A percentile compares a stretch with the other conserved stretches of the same genome.
Evolutionary conservation across 1,139 yeast genomes (phyloP).

Genomic region (Diutina neorugosa): DNA sequence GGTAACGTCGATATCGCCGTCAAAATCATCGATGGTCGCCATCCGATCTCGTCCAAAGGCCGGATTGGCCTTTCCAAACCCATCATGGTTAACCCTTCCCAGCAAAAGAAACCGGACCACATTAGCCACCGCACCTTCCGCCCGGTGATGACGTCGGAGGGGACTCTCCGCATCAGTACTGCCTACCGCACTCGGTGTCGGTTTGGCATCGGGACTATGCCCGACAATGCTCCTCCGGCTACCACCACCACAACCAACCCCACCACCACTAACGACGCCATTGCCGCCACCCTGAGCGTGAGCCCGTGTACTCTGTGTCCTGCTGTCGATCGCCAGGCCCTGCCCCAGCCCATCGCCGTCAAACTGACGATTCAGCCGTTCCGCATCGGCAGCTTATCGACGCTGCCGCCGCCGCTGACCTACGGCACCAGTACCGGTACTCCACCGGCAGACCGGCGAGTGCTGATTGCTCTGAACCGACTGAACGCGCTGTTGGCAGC

Average conservation of each 20-base stretch:
- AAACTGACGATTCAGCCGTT: slow-evolving; percentile 42
- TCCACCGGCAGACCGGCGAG: slow-evolving; percentile 33
- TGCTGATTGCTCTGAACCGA: slow-evolving; percentile 33
- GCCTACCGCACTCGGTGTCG: slow-evolving; percentile 54
- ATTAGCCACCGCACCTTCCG: slow-evolving; percentile 48
- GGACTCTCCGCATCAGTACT: slow-evolving; percentile 61
- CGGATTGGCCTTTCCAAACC: slow-evolving; percentile 72
- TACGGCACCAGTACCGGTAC: slow-evolving; percentile 34
- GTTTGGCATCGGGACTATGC: not conserved
- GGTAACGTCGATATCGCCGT: slow-evolving; percentile 37
- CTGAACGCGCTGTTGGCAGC: slow-evolving; percentile 47
- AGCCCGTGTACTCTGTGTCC: slow-evolving; percentile 2
- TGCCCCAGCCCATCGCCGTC: not conserved
- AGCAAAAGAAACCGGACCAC: slow-evolving; percentile 34
- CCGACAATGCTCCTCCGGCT: not conserved
- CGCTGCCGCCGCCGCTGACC: slow-evolving; percentile 1
- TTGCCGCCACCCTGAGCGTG: not conserved
- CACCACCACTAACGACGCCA: not conserved
- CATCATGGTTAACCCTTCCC: slow-evolving; percentile 32
- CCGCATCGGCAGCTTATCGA: slow-evolving; percentile 32
- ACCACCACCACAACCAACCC: not conserved
- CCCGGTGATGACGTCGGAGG: slow-evolving; percentile 65
- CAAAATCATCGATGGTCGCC: slow-evolving; percentile 43
- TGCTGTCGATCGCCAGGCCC: not conserved
- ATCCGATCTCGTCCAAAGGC: slow-evolving; percentile 70